phyloP scores from a whole-genome alignment of 176 grass and related monocot genomes.

The Cenchrus americanus region DNA sequence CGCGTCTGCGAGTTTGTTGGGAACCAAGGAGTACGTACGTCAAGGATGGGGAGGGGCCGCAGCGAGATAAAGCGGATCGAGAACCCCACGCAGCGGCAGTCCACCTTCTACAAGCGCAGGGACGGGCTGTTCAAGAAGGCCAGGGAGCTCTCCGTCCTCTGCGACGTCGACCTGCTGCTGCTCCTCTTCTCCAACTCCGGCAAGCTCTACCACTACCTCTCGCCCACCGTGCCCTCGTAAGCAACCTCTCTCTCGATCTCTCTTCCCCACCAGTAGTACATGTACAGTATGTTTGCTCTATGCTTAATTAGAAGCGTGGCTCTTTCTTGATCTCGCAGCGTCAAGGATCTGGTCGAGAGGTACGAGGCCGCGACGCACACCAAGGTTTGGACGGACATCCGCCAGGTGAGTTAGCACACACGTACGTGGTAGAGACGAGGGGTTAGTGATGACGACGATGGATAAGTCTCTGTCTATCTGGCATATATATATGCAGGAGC shows the following conservation, averaged over 20 bases:
- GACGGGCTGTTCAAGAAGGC: constrained; percentile 99
- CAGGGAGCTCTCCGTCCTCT: constrained; percentile 88
- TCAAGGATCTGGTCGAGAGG: constrained; percentile 72
- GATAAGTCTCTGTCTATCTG: too few relatives aligned
- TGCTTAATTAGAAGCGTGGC: background rate
- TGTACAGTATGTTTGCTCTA: too few relatives aligned
- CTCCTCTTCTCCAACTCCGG: constrained; percentile 98
- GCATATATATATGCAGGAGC: constrained; percentile 51
- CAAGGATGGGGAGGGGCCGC: constrained; percentile 78
- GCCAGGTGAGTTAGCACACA: constrained; percentile 45
- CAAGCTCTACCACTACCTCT: constrained; percentile 95
- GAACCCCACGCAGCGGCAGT: constrained; percentile 92
- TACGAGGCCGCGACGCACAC: constrained; percentile 85
- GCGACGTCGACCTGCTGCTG: constrained; percentile 97
- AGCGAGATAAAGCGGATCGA: constrained; percentile 99
- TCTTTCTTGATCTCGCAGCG: constrained; percentile 40
- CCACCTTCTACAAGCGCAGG: constrained; percentile 99
- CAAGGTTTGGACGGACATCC: constrained; percentile 69
- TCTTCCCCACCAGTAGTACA: too few relatives aligned
- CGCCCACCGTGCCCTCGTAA: constrained; percentile 80
- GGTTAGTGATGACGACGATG: too few relatives aligned
- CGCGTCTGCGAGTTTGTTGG: constrained; percentile 38
- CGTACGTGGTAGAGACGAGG: too few relatives aligned
- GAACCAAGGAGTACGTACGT: background rate
- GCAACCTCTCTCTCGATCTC: background rate